A percentile compares a stretch with the other conserved stretches of the same genome.
Conservation (phyloP, 1,284 basidiomycete genomes). For the Hortiboletus rubellus region DNA sequence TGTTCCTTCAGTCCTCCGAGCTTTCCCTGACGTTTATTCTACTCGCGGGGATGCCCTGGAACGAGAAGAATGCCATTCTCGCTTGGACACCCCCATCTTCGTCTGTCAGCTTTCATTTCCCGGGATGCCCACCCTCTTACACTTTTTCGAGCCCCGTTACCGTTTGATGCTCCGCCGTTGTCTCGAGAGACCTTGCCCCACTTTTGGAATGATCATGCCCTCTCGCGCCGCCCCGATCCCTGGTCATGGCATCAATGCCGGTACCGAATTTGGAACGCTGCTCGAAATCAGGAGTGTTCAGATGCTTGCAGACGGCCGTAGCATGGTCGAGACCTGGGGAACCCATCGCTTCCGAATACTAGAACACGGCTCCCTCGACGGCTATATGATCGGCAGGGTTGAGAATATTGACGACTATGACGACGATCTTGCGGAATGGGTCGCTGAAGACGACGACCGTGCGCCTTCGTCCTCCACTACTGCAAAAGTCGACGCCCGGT, state of each 20-base stretch:
- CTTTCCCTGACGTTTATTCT: conserved; percentile 58
- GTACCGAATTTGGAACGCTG: conserved; percentile 88
- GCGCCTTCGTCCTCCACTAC: conserved; percentile 14
- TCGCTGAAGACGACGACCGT: conserved; percentile 17
- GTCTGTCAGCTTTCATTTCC: conserved; percentile 90
- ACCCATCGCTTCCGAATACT: conserved; percentile 83
- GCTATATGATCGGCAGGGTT: conserved; percentile 85
- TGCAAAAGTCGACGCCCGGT: conserved; percentile 6
- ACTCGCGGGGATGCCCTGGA: conserved; percentile 62
- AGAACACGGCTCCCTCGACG: conserved; percentile 81
- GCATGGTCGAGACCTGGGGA: conserved; percentile 87
- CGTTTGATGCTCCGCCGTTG: conserved; percentile 93
- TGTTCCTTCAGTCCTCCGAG: conserved; percentile 53
- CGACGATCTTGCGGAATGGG: conserved; percentile 42
- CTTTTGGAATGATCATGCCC: conserved; percentile 91
- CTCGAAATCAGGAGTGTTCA: conserved; percentile 85
- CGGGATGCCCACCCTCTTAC: conserved; percentile 84
- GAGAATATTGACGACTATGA: conserved; percentile 60
- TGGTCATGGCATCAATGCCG: conserved; percentile 43
- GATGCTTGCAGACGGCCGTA: conserved; percentile 87
- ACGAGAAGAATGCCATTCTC: conserved; percentile 73
- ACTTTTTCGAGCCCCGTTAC: conserved; percentile 91
- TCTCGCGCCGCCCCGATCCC: conserved; percentile 33
- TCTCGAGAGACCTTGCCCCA: conserved; percentile 70
- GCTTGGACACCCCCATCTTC: conserved; percentile 88